Conservation (phyloP, 2,329 filamentous ascomycete genomes). For the Nigrospora sphaerica region DNA sequence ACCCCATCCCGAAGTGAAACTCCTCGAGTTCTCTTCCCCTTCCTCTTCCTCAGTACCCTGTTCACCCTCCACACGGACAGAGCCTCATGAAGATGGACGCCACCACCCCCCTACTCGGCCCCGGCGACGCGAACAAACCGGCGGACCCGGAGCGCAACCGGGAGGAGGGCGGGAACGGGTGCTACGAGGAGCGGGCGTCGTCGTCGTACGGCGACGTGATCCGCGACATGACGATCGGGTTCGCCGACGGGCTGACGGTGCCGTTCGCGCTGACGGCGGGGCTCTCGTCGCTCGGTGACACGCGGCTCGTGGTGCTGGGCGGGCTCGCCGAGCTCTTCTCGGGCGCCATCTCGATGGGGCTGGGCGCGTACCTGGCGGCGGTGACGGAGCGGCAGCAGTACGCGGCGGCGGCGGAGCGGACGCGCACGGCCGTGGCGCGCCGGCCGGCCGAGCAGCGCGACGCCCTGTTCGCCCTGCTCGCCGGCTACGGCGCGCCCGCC, state of each 20-base stretch:
- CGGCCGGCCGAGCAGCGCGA: slow-evolving; percentile 7
- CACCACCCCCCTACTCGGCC: not conserved
- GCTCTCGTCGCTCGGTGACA: slow-evolving; percentile 36
- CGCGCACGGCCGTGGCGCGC: slow-evolving; percentile 3
- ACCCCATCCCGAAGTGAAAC: too few species aligned
- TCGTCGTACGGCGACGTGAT: not conserved
- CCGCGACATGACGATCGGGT: slow-evolving; percentile 50
- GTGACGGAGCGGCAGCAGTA: slow-evolving; percentile 27
- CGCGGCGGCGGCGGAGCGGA: slow-evolving; percentile 34
- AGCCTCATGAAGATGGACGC: not conserved
- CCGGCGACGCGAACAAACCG: not conserved
- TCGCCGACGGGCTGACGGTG: slow-evolving; percentile 56
- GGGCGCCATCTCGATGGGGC: slow-evolving; percentile 53
- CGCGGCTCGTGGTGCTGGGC: slow-evolving; percentile 44
- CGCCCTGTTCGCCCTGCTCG: slow-evolving; percentile 21
- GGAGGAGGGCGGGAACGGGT: not conserved
- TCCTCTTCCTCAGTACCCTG: not conserved
- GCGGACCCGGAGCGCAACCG: not conserved
- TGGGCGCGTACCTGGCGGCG: slow-evolving; percentile 50
- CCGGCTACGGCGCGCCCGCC: slow-evolving; percentile 21
- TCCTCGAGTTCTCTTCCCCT: not conserved
- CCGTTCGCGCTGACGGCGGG: slow-evolving; percentile 58
- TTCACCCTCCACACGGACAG: not conserved
- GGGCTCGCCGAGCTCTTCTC: slow-evolving; percentile 52
- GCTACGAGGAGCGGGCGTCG: not conserved